Evolutionary conservation across 768 basidiomycete genomes (phyloP).

Genomic region (Tricholoma sp.): DNA sequence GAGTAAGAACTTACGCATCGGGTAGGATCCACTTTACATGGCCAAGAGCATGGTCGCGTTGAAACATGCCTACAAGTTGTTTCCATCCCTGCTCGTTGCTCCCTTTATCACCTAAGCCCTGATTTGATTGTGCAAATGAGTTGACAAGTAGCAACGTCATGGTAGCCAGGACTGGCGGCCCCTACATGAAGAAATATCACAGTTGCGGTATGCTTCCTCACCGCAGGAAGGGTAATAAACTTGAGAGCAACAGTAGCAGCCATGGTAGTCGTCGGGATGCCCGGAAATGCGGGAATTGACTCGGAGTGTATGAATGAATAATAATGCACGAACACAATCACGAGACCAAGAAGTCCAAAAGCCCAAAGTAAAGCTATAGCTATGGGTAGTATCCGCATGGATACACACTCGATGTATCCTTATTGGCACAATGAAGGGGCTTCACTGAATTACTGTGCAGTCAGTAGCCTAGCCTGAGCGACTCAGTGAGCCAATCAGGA

Average conservation of each 20-base stretch:
- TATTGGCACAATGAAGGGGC: too few species aligned
- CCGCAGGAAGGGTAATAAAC: slow-evolving; percentile 48
- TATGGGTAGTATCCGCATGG: not conserved
- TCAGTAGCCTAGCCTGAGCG: too few species aligned
- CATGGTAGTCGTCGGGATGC: slow-evolving; percentile 21
- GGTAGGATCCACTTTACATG: slow-evolving; percentile 91
- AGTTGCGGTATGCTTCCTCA: slow-evolving; percentile 71
- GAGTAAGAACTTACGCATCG: slow-evolving; percentile 55
- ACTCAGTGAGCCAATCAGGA: too few species aligned
- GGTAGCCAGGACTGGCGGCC: not conserved
- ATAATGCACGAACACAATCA: slow-evolving; percentile 18
- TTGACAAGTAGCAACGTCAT: not conserved
- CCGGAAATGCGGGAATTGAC: slow-evolving; percentile 1
- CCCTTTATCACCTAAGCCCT: slow-evolving; percentile 64
- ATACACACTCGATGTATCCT: too few species aligned
- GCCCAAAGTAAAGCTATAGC: not conserved
- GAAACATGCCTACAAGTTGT: slow-evolving; percentile 67
- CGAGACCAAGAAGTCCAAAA: not conserved
- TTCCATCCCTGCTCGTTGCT: slow-evolving; percentile 66
- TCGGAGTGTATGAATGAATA: slow-evolving; percentile 10
- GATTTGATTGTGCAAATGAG: slow-evolving; percentile 5
- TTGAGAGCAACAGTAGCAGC: slow-evolving; percentile 34
- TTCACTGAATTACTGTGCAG: too few species aligned
- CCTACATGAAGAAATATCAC: slow-evolving; percentile 88
- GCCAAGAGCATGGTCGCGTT: slow-evolving; percentile 42